Evolutionary conservation across 2,329 filamentous ascomycete species (phyloP), one percentile per base, ranked within the genome.

Genomic region (Xylariaceae sp.): DNA sequence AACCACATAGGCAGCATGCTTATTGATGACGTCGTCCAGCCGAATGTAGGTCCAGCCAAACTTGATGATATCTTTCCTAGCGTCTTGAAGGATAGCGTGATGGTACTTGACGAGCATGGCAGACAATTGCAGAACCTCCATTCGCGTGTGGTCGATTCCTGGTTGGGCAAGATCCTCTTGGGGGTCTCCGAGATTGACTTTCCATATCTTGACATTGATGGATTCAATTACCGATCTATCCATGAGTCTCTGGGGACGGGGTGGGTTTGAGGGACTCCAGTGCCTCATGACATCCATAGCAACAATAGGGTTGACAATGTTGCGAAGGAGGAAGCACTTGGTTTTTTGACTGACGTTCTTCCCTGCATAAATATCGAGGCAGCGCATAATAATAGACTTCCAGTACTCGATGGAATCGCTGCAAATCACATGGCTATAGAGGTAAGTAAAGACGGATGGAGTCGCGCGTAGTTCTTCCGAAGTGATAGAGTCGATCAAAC

Each of bases 1-100:
- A 5, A 99, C 87, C 4, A 97, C 94, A 68, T 99, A 99, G 2
- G 95, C 93, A 0, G 94, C 95, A 73, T 98, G 95, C 74, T 99
- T 99, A 79, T 98, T 99, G 78, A 99, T 96, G 55, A 96, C 91
- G 73, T 99, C 95, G 70, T 99, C 96, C n/a, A 99, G 84, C 21
- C 91, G 87, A 68, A 99, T 99, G 71, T 96, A 98, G 16, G 93
- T 96, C 95, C 95, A 99, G 3, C 92, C 93, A 74, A 98, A 99
- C 75, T 97, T 98, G 70, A 99, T 99, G 61, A 99, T 94, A 63
- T 99, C 95, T 75, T 99, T 99, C 33, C 96, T 87, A 2, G 91
- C 88, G 68, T 98, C 95, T 65, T 96, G 90, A 1, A 99, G 84
- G 51, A 92, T 90, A 28, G 86, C 85, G 68, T 94, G 87, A 69